A percentile compares a stretch with the other conserved stretches of the same genome.
Evolutionary conservation across 805 yeast species (phyloP).

Genomic region (Middelhovenomyces tepae): DNA sequence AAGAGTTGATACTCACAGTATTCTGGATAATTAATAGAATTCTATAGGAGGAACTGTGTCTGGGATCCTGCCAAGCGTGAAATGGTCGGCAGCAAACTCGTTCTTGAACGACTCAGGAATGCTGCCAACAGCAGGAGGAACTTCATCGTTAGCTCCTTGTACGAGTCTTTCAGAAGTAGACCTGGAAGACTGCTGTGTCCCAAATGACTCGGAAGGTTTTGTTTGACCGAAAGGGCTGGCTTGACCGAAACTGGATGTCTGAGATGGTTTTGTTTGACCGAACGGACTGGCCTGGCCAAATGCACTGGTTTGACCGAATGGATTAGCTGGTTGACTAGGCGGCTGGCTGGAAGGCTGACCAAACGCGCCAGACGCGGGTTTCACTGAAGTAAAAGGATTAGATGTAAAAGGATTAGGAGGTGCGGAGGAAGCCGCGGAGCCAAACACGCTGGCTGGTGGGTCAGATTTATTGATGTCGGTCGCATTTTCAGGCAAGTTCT

Average conservation of each 20-base stretch:
- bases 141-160: slow-evolving; percentile 31
- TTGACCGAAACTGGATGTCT: slow-evolving; percentile 3
- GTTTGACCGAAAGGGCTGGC: background rate
- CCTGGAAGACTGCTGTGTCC: slow-evolving; percentile 2
- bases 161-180: slow-evolving; percentile 17
- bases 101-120: slow-evolving; percentile 36
- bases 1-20: background rate
- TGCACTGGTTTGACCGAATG: no score
- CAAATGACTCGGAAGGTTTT: background rate
- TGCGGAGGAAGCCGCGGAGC: no score
- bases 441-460: no score
- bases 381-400: no score
- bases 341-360: no score
- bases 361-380: no score
- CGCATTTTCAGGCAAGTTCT: no score
- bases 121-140: slow-evolving; percentile 28
- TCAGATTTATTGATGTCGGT: no score
- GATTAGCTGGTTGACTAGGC: no score
- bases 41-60: slow-evolving; percentile 26
- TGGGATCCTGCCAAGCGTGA: slow-evolving; percentile 25
- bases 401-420: no score
- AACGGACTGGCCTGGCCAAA: slow-evolving; percentile 6
- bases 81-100: slow-evolving; percentile 34
- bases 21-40: slow-evolving; percentile 13
- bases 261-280: slow-evolving; percentile 1